These are phyloP conservation scores for Pelargonium myrrhifolium DNA, from an alignment of 441 rosid genomes.

Conservation along the genomic window DNA sequence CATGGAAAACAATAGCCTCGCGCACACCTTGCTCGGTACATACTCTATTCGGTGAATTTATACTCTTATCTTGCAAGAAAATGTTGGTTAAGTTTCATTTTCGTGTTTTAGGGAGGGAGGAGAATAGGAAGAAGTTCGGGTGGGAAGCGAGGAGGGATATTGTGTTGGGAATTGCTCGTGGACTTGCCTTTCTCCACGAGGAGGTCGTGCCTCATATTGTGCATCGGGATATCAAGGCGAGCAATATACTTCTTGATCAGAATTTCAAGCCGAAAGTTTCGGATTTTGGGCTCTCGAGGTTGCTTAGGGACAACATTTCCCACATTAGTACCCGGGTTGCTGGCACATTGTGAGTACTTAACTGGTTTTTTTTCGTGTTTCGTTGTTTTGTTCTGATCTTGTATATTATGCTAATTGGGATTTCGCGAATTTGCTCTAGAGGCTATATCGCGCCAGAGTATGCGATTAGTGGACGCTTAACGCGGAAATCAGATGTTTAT, in stretches of 20 bases:
- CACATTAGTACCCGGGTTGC: conserved; percentile 55
- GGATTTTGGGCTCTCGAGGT: conserved; percentile 49
- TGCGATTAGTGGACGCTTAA: conserved; percentile 38
- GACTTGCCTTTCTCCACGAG: conserved; percentile 50
- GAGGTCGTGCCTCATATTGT: conserved; percentile 40
- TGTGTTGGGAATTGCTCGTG: conserved; percentile 41
- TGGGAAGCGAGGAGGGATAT: conserved; percentile 42
- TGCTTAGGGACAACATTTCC: conserved; percentile 31
- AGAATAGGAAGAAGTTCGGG: conserved; percentile 34
- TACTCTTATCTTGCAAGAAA: background rate
- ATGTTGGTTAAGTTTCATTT: background rate
- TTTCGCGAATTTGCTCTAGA: conserved; percentile 20
- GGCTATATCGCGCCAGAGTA: conserved; percentile 46
- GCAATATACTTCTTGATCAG: conserved; percentile 47
- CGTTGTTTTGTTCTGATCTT: background rate
- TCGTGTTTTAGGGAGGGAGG: conserved; percentile 32
- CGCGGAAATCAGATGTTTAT: conserved; percentile 37
- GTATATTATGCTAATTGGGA: background rate
- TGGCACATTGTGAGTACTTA: conserved; percentile 41
- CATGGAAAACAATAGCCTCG: conserved; percentile 55
- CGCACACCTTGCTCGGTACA: conserved; percentile 40
- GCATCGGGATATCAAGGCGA: conserved; percentile 54
- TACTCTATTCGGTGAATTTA: background rate
- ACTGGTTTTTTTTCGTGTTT: background rate
- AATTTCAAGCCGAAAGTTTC: conserved; percentile 44